Evolutionary conservation across 2,329 filamentous ascomycete genomes (phyloP), one percentile per base, ranked within the genome.

Genomic region (Akanthomyces uredinophilus): DNA sequence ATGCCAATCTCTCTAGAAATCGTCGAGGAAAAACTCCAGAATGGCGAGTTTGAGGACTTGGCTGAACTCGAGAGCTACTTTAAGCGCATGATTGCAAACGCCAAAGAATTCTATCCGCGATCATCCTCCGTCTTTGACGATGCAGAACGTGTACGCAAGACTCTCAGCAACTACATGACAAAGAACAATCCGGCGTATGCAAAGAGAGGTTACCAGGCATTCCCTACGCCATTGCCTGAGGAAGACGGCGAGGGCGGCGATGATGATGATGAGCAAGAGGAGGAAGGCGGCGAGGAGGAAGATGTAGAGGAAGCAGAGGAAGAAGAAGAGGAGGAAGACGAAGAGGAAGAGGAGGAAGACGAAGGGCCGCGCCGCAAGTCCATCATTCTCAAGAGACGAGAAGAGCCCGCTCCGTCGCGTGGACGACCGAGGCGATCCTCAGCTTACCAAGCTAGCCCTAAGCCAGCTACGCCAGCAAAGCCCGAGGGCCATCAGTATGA

Each of bases 51-150:
- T 71, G 72, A 82, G 16, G 89, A 78, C 57, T 80, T 96, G 54
- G 87, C 90, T 6, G 82, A 88, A 55, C 78, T 96, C 14, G 92
- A 96, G 74, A 88, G 89, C 70, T 93, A 93, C 72, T 84, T 94
- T 71, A 96, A 95, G 78, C 87, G 92, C 65, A 90, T 96, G 82
- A 89, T 96, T 61, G 83, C 86, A 66, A 96, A 96, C 70, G 91
- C 90, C 41, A 96, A 96, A 74, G 87, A 91, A 60, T 95, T 86
- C 76, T 94, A 94, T 70, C 82, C 87, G 64, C 88, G 88, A 67
- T 83, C 83, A 49, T 91, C 90, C 0, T 78, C 86, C 62, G 81
- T 89, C 43, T 94, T 89, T 71, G 88, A 92, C 49, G 92, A 96
- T 77, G 91, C 92, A 10, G 92, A 96, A 74, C 86, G 91, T 54